A percentile compares a stretch with the other conserved stretches of the same genome.
Conservation (phyloP, 192 early-diverging fungal genomes). For the Chytriomyces sp. region DNA sequence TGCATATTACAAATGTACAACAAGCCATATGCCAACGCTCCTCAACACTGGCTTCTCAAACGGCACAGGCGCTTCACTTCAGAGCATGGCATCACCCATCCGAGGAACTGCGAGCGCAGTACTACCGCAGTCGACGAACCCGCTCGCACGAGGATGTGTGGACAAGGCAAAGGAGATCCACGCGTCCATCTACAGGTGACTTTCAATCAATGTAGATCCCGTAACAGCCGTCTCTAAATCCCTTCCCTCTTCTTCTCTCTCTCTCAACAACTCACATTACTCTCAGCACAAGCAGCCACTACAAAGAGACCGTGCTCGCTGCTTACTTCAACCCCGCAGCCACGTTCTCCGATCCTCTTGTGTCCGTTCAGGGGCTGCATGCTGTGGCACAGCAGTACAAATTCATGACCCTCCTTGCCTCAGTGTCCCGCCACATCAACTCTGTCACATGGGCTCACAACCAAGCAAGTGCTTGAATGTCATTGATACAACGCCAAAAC, state of each 20-base stretch:
- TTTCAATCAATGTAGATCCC: too few species aligned
- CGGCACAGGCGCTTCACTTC: too few species aligned
- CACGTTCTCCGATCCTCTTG: conserved; percentile 10
- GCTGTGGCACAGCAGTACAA: conserved; percentile 17
- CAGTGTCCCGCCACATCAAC: neutral
- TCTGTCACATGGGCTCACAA: conserved; percentile 15
- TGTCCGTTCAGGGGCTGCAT: conserved; percentile 4
- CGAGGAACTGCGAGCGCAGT: too few species aligned
- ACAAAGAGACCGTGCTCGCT: conserved; percentile 7
- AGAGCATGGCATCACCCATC: too few species aligned
- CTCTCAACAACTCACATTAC: neutral
- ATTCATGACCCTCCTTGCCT: conserved; percentile 10
- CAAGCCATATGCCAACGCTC: too few species aligned
- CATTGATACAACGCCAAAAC: neutral
- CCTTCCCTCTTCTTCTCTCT: too few species aligned
- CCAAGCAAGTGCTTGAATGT: neutral
- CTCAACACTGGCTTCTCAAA: too few species aligned
- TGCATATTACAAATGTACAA: too few species aligned
- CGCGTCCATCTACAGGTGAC: conserved; percentile 9
- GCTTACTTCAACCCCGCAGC: conserved; percentile 18
- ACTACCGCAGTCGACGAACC: neutral
- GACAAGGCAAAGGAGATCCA: conserved; percentile 34
- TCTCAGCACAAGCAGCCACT: neutral
- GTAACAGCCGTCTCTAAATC: too few species aligned
- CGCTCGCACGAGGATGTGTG: conserved; percentile 27